Evolutionary conservation across 495 filamentous ascomycete genomes (phyloP).

Genomic region (Hypoxylon subgilvum): DNA sequence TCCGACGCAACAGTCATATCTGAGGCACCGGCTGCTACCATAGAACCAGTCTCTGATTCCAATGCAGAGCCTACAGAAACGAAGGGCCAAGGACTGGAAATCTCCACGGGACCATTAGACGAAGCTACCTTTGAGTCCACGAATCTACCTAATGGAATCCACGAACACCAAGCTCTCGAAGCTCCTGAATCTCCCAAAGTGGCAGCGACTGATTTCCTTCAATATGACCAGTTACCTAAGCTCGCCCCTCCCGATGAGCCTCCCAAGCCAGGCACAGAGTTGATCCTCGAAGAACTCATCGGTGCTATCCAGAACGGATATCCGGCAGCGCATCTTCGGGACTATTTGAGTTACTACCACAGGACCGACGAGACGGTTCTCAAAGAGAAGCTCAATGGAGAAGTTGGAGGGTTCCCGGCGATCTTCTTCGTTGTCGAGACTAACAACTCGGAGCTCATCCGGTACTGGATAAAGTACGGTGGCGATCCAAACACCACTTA

Average conservation of each 20-base stretch:
- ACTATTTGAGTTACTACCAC: constrained; percentile 38
- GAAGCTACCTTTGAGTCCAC: constrained; percentile 19
- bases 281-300: constrained; percentile 27
- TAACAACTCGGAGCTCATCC: constrained; percentile 47
- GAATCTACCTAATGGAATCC: constrained; percentile 12
- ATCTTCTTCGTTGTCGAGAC: constrained; percentile 54
- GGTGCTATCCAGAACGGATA: constrained; percentile 40
- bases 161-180: not conserved
- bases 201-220: constrained; percentile 5
- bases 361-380: constrained; percentile 9
- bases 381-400: constrained; percentile 38
- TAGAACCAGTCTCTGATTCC: too few relatives aligned
- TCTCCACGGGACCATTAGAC: too few relatives aligned
- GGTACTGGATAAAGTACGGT: constrained; percentile 44
- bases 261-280: constrained; percentile 14
- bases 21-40: too few relatives aligned
- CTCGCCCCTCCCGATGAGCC: constrained; percentile 3
- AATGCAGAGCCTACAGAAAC: too few relatives aligned
- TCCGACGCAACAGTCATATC: constrained; percentile 6
- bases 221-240: constrained; percentile 26
- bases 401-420: constrained; percentile 45
- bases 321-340: constrained; percentile 15
- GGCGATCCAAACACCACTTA: constrained; percentile 44
- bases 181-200: not conserved
- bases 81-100: too few relatives aligned